Base-by-base conservation (phyloP, 1,139 yeast genomes). In the Zhuliangozyma blackwelliae region DNA sequence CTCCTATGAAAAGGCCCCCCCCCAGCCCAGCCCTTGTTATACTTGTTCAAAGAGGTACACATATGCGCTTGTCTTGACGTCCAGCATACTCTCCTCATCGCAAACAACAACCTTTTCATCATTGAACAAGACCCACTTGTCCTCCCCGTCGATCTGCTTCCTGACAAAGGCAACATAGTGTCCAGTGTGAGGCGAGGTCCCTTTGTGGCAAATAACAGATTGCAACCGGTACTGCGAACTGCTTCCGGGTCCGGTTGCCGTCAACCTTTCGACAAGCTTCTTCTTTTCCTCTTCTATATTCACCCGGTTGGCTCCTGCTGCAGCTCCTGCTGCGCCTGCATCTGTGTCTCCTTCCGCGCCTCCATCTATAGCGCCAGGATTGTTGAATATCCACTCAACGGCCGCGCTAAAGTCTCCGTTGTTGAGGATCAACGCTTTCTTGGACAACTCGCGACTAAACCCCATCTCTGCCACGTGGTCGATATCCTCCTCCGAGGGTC, bases 101-200 rank as follows among this genome's bases (percentile, higher is more conserved):
- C 87, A 83, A 19, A 72, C 62, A 7, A 87, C 95, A 10, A 92
- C 96, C 58, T 89, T 90, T 53, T 92, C 99, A 56, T 92, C 99
- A 51, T 92, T 92, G 64, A 81, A 92, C 41, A 92, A 65, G 0
- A 85, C 82, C 97, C 97, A 90, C 40, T 68, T 65, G n/a, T 51
- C 61, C 32, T 60, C 59, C 1, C 63, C 68, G 5, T 68, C 68
- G 1, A 69, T 59, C 0, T 55, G 39, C 25, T 54, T 48, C 46
- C 76, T 76, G 32, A 89, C 69, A 51, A 85, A 92, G 1, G 84
- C 90, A 29, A 94, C 97, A 56, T 92, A 92, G 58, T 92, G 99
- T 0, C 98, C 98, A 0, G 97, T 88, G 45, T 92, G 97, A 1
- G 92, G 87, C 13, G 96, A 87, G 1, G 83, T 72, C 9, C 99